Evolutionary conservation across 371 early-diverging fungal genomes (phyloP).

Genomic region (Rhizopus sp.): DNA sequence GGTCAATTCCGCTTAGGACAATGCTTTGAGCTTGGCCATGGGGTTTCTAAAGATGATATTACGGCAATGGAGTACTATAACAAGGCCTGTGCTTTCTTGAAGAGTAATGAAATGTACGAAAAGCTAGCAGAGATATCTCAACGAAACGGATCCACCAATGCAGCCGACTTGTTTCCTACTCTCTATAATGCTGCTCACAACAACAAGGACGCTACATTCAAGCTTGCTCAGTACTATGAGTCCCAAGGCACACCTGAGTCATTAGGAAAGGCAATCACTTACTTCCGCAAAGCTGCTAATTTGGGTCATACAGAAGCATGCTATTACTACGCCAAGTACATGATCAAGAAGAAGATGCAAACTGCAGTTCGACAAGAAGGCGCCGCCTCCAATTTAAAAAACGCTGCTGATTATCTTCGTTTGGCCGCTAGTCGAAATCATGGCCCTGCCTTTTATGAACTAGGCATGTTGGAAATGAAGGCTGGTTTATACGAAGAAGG

Average conservation of each 20-base stretch:
- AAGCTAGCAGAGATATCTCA: constrained; percentile 12
- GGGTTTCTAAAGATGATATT: constrained; percentile 7
- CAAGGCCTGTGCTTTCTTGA: constrained; percentile 18
- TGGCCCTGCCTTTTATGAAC: constrained; percentile 20
- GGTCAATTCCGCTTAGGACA: constrained; percentile 27
- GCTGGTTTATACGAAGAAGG: constrained; percentile 23
- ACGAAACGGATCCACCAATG: not conserved
- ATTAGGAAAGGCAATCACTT: constrained; percentile 11
- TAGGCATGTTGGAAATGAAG: constrained; percentile 15
- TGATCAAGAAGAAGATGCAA: constrained; percentile 7
- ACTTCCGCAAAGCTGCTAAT: constrained; percentile 17
- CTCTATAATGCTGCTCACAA: constrained; percentile 22
- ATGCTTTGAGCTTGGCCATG: constrained; percentile 20
- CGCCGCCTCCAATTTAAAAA: not conserved
- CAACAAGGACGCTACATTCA: constrained; percentile 14
- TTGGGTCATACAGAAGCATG: constrained; percentile 20
- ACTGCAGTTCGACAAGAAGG: constrained; percentile 2
- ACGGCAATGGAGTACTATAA: constrained; percentile 16
- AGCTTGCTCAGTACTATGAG: constrained; percentile 19
- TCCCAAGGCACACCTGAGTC: not conserved
- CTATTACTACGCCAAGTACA: constrained; percentile 24
- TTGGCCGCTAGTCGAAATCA: constrained; percentile 23
- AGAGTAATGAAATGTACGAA: constrained; percentile 20
- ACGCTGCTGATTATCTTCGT: constrained; percentile 12
- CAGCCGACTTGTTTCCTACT: constrained; percentile 11